phyloP scores from a whole-genome alignment of 306 rosid species.

The Betula pendula region DNA sequence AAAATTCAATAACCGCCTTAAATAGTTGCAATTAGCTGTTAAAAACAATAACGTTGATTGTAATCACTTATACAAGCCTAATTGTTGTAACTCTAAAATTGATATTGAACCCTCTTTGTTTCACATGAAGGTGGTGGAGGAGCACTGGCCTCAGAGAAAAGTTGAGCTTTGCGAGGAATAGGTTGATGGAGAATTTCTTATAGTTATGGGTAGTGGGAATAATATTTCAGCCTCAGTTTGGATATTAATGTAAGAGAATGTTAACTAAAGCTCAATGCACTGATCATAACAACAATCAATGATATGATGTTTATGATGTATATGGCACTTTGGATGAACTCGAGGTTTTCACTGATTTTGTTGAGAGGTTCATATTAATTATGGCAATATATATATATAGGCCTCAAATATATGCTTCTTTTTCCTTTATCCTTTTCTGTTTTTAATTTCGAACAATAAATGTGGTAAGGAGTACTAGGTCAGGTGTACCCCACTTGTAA shows the following conservation, averaged over 20 bases:
- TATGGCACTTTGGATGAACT: slow-evolving; percentile 24
- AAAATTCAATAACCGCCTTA: too few species aligned
- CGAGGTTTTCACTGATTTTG: slow-evolving; percentile 19
- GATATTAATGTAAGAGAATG: not conserved
- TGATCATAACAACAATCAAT: slow-evolving; percentile 14
- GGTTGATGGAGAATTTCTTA: slow-evolving; percentile 10
- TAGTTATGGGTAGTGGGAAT: slow-evolving; percentile 25
- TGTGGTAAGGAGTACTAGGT: too few species aligned
- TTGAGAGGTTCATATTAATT: slow-evolving; percentile 17
- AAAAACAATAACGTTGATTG: too few species aligned
- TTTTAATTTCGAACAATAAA: too few species aligned
- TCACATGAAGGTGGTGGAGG: slow-evolving; percentile 16
- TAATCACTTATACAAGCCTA: too few species aligned
- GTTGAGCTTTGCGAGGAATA: slow-evolving; percentile 26
- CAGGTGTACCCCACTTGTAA: too few species aligned
- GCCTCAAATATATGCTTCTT: not conserved
- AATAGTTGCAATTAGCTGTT: too few species aligned
- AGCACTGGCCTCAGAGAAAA: slow-evolving; percentile 2
- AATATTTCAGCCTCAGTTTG: slow-evolving; percentile 5
- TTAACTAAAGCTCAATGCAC: not conserved
- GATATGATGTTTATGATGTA: slow-evolving; percentile 18
- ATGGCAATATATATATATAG: too few species aligned
- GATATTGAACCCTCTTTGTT: not conserved
- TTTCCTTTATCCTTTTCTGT: too few species aligned
- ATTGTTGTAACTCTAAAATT: not conserved